Conservation (phyloP, 2,329 filamentous ascomycete species). For the Dryadomyces quercus-mongolicae region DNA sequence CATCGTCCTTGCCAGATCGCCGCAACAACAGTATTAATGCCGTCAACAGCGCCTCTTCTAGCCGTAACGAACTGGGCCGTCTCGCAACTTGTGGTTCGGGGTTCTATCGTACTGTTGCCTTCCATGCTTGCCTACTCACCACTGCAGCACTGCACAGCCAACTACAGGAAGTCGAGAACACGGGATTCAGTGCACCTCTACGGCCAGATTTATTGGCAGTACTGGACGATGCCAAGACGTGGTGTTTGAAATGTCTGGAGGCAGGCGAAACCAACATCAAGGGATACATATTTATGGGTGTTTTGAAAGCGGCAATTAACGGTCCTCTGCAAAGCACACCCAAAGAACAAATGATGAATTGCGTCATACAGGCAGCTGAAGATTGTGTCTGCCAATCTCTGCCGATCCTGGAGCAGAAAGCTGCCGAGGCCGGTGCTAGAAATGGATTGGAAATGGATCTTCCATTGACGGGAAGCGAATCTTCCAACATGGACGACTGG, state of each 20-base stretch:
- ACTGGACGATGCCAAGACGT: background rate
- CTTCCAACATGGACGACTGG: too few species aligned
- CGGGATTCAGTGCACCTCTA: background rate
- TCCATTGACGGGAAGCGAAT: too few species aligned
- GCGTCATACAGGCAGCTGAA: background rate
- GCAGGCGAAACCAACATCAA: background rate
- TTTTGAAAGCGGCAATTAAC: background rate
- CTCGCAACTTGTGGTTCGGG: background rate
- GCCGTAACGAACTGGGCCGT: background rate
- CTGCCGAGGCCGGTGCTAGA: too few species aligned
- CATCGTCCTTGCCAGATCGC: background rate
- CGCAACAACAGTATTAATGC: too few species aligned
- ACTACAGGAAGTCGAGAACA: background rate
- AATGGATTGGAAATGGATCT: too few species aligned
- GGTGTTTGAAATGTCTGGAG: background rate
- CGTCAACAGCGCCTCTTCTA: background rate
- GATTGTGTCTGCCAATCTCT: background rate
- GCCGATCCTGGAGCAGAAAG: too few species aligned
- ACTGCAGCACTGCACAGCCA: background rate
- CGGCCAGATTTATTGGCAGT: background rate
- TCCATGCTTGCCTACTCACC: background rate
- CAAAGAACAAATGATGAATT: background rate
- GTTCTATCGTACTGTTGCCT: background rate
- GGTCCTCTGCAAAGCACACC: background rate
- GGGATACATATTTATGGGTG: background rate